phyloP scores from a whole-genome alignment of 164 flowering plant species.

The Paratinospora sagittata region DNA sequence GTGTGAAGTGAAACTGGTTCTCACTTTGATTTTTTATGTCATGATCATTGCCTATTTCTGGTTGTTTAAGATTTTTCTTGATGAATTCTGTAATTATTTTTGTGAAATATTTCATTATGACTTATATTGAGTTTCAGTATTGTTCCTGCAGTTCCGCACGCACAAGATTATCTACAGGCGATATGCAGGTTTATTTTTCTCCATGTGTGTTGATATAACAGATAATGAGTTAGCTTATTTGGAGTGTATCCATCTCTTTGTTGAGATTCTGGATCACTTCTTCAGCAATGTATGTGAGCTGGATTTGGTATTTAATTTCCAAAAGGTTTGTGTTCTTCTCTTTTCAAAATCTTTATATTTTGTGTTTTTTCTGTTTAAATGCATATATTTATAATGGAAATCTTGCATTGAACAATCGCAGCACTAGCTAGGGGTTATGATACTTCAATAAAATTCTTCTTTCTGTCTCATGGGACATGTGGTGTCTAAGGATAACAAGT shows the following conservation, averaged over 20 bases:
- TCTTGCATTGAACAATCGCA: no score
- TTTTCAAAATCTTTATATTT: no score
- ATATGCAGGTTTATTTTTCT: constrained; percentile 96
- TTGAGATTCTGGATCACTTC: constrained; percentile 97
- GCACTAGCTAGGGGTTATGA: no score
- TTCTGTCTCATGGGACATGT: no score
- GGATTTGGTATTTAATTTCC: constrained; percentile 96
- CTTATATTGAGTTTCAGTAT: no score
- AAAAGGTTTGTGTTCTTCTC: constrained; percentile 58
- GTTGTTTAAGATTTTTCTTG: no score
- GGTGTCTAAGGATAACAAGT: no score
- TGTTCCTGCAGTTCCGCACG: constrained; percentile 76
- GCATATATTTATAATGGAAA: not conserved
- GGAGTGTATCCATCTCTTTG: constrained; percentile 95
- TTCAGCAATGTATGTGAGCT: constrained; percentile 99
- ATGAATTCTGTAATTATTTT: no score
- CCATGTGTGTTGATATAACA: constrained; percentile 94
- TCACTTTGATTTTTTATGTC: no score
- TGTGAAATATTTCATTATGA: not conserved
- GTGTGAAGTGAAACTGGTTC: no score
- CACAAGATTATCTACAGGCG: constrained; percentile 96
- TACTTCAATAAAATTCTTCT: no score
- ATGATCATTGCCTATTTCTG: no score
- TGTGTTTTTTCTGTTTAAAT: not conserved
- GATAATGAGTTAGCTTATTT: constrained; percentile 95